Evolutionary conservation across 441 rosid genomes (phyloP).

Genomic region (Francoa sonchifolia): DNA sequence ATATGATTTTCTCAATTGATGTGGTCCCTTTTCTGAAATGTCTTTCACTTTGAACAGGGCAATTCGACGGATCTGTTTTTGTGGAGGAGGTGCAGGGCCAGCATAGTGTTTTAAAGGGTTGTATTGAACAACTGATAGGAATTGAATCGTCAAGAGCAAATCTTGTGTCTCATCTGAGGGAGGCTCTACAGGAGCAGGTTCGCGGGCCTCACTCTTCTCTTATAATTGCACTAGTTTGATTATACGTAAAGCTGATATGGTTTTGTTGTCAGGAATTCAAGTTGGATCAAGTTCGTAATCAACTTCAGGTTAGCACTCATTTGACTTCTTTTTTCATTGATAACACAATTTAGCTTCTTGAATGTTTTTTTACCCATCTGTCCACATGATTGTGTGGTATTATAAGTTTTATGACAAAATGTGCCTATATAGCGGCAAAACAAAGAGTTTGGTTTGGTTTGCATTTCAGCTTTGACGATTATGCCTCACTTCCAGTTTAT

Average conservation of each 20-base stretch:
- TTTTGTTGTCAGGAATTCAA: conserved; percentile 52
- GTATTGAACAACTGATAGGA: conserved; percentile 51
- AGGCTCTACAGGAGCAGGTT: conserved; percentile 90
- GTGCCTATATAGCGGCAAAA: too few species aligned
- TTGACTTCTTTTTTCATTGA: neutral
- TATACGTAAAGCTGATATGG: conserved; percentile 11
- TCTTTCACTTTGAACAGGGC: conserved; percentile 28
- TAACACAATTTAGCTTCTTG: too few species aligned
- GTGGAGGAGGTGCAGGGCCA: conserved; percentile 50
- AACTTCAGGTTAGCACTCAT: conserved; percentile 54
- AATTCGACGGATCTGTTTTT: conserved; percentile 29
- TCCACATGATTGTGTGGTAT: too few species aligned
- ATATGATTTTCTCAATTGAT: neutral
- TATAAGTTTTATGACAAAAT: too few species aligned
- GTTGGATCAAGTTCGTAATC: conserved; percentile 58
- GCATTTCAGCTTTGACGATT: too few species aligned
- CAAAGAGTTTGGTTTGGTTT: too few species aligned
- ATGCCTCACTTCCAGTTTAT: too few species aligned
- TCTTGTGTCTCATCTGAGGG: conserved; percentile 62
- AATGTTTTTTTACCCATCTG: too few species aligned
- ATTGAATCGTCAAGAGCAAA: conserved; percentile 57
- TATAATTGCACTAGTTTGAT: conserved; percentile 1
- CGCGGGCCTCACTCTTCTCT: conserved; percentile 8
- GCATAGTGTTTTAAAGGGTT: conserved; percentile 44
- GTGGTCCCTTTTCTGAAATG: neutral